These are phyloP conservation scores for Gossypium turneri DNA, from an alignment of 345 rosid genomes.

Conservation along the genomic window DNA sequence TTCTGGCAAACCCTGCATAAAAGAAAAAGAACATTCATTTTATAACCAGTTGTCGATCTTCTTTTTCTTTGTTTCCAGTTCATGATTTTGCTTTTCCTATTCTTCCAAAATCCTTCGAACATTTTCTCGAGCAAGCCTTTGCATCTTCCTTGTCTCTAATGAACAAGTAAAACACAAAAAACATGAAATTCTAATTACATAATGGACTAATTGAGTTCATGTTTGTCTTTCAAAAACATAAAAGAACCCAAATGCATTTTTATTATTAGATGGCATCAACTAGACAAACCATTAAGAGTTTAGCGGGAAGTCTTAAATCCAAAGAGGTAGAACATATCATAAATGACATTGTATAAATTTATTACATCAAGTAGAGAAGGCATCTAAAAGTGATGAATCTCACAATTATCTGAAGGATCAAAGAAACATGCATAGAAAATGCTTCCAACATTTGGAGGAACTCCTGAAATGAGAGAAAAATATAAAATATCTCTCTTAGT, in stretches of 20 bases:
- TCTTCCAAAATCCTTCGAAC: constrained; percentile 60
- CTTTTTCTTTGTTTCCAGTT: constrained; percentile 56
- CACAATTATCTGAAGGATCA: too few species aligned
- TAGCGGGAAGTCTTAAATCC: neutral
- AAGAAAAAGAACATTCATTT: constrained; percentile 1
- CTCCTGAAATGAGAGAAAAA: constrained; percentile 39
- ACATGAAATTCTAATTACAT: neutral
- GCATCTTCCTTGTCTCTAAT: constrained; percentile 82
- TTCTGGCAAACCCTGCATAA: constrained; percentile 46
- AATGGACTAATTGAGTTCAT: neutral
- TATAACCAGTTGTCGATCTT: constrained; percentile 41
- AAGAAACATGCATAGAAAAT: constrained; percentile 62
- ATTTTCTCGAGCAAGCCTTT: constrained; percentile 52
- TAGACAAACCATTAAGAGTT: neutral
- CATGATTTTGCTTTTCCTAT: constrained; percentile 56
- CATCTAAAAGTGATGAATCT: neutral
- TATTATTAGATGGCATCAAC: neutral
- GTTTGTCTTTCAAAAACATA: neutral
- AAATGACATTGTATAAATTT: neutral
- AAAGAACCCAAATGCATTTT: neutral
- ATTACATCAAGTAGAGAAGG: neutral
- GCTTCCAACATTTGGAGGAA: constrained; percentile 67
- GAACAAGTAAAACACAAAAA: constrained; percentile 19
- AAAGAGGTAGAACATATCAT: neutral
- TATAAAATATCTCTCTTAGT: neutral